Evolutionary conservation across 164 flowering plant species (phyloP).

Genomic region (Vitis riparia): DNA sequence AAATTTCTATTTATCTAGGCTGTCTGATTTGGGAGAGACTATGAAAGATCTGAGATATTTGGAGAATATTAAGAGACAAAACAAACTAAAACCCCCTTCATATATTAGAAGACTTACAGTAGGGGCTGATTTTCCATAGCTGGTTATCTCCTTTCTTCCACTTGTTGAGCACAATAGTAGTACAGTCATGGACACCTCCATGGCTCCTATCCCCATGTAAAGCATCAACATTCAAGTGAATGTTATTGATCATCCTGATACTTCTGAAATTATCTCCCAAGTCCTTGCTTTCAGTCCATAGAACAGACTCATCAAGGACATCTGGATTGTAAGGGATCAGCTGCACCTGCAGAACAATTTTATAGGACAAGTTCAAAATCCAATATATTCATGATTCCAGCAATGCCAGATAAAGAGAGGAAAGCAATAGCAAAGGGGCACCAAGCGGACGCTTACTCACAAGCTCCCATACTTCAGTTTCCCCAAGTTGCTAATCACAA

Average conservation of each 20-base stretch:
- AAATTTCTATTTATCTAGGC: too few species aligned
- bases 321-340: conserved; percentile 52
- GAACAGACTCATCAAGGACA: conserved; percentile 53
- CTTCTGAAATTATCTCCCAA: conserved; percentile 57
- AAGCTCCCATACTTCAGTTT: too few species aligned
- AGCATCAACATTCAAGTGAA: conserved; percentile 64
- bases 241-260: conserved; percentile 70
- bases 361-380: not conserved
- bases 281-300: conserved; percentile 72
- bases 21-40: too few species aligned
- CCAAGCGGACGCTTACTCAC: too few species aligned
- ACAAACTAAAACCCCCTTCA: not conserved
- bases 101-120: conserved; percentile 45
- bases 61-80: too few species aligned
- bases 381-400: too few species aligned
- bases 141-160: conserved; percentile 80
- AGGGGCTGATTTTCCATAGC: conserved; percentile 61
- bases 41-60: not conserved
- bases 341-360: conserved; percentile 47
- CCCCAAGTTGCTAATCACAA: too few species aligned
- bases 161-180: conserved; percentile 61
- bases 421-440: too few species aligned
- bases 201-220: conserved; percentile 63
- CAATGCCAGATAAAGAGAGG: too few species aligned
- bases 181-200: conserved; percentile 75